Conservation (phyloP, 306 rosid species). For the Fragaria nilgerrensis region DNA sequence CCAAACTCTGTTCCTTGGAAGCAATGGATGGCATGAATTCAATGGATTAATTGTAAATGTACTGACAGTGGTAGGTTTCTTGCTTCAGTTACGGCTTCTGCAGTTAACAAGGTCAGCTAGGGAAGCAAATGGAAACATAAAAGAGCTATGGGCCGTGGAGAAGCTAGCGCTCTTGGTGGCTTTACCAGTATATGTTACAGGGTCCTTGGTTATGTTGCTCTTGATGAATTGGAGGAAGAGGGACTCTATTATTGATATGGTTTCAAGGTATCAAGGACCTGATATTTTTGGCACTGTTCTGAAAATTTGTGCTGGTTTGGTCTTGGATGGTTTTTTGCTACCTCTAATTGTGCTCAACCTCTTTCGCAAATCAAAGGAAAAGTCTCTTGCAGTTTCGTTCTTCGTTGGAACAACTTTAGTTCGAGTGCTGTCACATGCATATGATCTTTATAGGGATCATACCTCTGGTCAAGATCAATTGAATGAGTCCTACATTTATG, state of each 20-base stretch:
- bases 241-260: slow-evolving; percentile 25
- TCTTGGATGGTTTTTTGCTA: neutral
- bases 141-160: neutral
- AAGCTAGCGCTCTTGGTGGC: slow-evolving; percentile 31
- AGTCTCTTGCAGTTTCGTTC: too few relatives aligned
- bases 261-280: slow-evolving; percentile 28
- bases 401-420: slow-evolving; percentile 22
- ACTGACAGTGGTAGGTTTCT: neutral
- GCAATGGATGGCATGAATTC: neutral
- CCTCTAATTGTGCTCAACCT: neutral
- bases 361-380: too few relatives aligned
- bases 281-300: neutral
- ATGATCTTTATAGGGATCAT: slow-evolving; percentile 44
- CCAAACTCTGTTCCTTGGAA: neutral
- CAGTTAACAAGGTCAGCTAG: neutral
- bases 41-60: neutral
- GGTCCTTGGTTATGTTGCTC: neutral
- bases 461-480: neutral
- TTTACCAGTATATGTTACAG: neutral
- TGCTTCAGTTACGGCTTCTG: neutral
- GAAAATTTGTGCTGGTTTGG: neutral
- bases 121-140: neutral
- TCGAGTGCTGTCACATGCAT: slow-evolving; percentile 50
- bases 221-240: slow-evolving; percentile 5
- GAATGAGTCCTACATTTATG: slow-evolving; percentile 35